Conservation (phyloP, 2,329 filamentous ascomycete genomes). For the Penicillium sclerotigenum region DNA sequence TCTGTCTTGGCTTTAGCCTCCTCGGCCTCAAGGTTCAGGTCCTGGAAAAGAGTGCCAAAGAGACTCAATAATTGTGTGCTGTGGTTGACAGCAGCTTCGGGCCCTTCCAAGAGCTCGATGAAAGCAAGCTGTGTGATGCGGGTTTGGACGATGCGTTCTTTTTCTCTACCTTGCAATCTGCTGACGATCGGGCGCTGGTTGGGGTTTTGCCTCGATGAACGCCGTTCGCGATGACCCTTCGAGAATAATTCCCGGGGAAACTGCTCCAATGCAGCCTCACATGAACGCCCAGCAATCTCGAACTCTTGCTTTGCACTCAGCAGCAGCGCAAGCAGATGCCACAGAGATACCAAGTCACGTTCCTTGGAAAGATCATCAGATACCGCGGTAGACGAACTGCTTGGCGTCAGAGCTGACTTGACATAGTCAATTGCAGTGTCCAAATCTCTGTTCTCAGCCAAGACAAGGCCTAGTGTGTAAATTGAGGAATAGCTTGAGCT, state of each 20-base stretch:
- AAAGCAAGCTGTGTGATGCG: conserved; percentile 92
- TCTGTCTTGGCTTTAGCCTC: conserved; percentile 30
- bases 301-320: conserved; percentile 85
- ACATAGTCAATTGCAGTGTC: conserved; percentile 76
- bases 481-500: conserved; percentile 70
- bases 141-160: conserved; percentile 82
- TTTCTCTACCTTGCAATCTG: conserved; percentile 78
- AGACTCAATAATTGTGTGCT: conserved; percentile 80
- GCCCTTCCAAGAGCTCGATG: conserved; percentile 77
- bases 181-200: conserved; percentile 59
- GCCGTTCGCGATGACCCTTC: conserved; percentile 60
- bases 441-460: conserved; percentile 82
- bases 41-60: conserved; percentile 77
- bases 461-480: conserved; percentile 77
- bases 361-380: conserved; percentile 34
- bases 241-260: conserved; percentile 70
- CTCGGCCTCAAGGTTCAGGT: conserved; percentile 46
- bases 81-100: conserved; percentile 80
- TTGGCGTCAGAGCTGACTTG: conserved; percentile 68
- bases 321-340: conserved; percentile 85
- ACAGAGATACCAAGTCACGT: conserved; percentile 68
- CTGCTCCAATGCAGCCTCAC: conserved; percentile 87
- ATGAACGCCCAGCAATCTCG: conserved; percentile 72
- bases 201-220: conserved; percentile 27
- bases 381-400: conserved; percentile 30